Evolutionary conservation across 768 basidiomycete species (phyloP).

Genomic region (Pholiota molesta): DNA sequence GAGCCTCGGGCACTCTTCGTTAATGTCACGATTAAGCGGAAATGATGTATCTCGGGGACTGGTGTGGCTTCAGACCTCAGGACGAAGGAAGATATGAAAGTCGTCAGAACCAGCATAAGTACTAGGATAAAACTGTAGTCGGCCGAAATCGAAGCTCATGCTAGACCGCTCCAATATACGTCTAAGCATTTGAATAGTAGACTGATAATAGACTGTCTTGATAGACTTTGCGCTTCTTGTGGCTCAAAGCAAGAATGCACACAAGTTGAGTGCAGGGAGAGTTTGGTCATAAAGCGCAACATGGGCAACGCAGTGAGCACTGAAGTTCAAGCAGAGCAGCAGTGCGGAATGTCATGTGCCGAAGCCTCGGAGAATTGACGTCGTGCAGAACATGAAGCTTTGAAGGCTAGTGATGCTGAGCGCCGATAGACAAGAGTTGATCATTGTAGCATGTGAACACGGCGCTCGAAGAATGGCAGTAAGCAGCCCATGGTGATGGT

Average conservation of each 20-base stretch:
- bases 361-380: neutral
- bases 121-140: neutral
- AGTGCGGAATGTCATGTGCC: neutral
- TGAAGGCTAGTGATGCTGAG: neutral
- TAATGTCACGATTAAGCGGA: conserved; percentile 6
- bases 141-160: conserved; percentile 9
- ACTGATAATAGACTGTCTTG: neutral
- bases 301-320: neutral
- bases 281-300: neutral
- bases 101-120: neutral
- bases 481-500: neutral
- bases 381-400: too few relatives aligned
- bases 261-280: neutral
- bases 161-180: neutral
- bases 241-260: neutral
- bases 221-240: neutral
- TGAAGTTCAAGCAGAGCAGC: neutral
- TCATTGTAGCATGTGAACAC: neutral
- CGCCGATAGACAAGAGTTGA: neutral
- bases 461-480: neutral
- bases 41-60: conserved; percentile 13
- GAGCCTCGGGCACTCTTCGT: neutral
- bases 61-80: conserved; percentile 9
- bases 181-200: neutral
- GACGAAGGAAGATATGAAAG: neutral